A percentile compares a stretch with the other conserved stretches of the same genome.
phyloP scores from a whole-genome alignment of 2,329 filamentous ascomycete species.

The Penicillium sp. region DNA sequence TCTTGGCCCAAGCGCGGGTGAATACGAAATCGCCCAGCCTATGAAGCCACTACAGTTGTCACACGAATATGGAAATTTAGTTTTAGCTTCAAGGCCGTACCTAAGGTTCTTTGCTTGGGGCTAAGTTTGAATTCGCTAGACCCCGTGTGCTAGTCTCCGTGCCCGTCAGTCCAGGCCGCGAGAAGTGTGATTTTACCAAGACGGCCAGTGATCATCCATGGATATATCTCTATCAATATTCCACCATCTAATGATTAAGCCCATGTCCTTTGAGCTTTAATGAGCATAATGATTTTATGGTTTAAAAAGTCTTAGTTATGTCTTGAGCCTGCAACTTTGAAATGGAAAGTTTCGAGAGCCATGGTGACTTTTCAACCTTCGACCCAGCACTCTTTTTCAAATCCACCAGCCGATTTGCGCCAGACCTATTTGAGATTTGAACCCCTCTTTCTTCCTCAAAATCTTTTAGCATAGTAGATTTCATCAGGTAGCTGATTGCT shows the following conservation, averaged over 20 bases:
- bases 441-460: too few species aligned
- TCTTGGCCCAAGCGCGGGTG: constrained; percentile 11
- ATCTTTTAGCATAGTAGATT: not conserved
- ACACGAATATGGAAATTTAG: too few species aligned
- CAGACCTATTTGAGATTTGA: too few species aligned
- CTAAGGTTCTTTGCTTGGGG: not conserved
- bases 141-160: not conserved
- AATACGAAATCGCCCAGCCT: constrained; percentile 24
- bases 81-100: not conserved
- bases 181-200: too few species aligned
- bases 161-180: too few species aligned
- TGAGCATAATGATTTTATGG: not conserved
- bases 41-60: constrained; percentile 5
- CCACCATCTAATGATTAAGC: too few species aligned
- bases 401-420: too few species aligned
- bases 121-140: not conserved
- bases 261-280: too few species aligned
- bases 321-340: not conserved
- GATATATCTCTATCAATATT: too few species aligned
- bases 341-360: not conserved
- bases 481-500: not conserved
- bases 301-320: not conserved
- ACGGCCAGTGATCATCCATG: too few species aligned
- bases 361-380: not conserved
- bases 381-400: too few species aligned